Conservation (phyloP, 2,329 filamentous ascomycete species). For the Cadophora sp. region DNA sequence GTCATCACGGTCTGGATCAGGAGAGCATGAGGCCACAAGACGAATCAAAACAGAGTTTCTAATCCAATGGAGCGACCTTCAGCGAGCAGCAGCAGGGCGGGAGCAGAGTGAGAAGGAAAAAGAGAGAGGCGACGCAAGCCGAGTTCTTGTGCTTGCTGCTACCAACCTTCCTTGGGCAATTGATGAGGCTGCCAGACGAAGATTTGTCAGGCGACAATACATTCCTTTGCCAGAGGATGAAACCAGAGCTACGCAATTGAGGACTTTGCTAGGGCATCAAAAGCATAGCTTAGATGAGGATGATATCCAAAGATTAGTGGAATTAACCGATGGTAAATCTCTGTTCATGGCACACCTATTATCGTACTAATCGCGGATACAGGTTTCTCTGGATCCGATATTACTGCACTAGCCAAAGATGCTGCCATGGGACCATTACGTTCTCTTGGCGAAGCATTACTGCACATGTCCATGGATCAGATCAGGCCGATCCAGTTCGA, state of each 20-base stretch:
- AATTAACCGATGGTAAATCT: constrained; percentile 68
- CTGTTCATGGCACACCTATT: neutral
- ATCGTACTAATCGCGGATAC: constrained; percentile 28
- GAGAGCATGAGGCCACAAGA: constrained; percentile 91
- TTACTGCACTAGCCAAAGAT: constrained; percentile 95
- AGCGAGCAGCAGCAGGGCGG: constrained; percentile 87
- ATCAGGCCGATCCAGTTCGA: constrained; percentile 83
- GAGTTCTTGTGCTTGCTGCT: constrained; percentile 91
- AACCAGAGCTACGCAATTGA: constrained; percentile 80
- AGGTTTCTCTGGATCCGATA: constrained; percentile 98
- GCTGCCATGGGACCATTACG: constrained; percentile 96
- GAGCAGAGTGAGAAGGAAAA: constrained; percentile 72
- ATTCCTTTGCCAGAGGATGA: constrained; percentile 89
- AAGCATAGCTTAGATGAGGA: constrained; percentile 68
- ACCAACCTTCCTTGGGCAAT: constrained; percentile 98
- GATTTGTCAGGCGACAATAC: constrained; percentile 94
- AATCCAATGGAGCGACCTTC: constrained; percentile 95
- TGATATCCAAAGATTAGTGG: constrained; percentile 78
- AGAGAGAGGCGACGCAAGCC: constrained; percentile 79
- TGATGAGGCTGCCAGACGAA: constrained; percentile 88
- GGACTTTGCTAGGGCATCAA: constrained; percentile 82
- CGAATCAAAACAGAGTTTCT: constrained; percentile 98
- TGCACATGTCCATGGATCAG: constrained; percentile 93
- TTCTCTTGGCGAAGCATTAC: constrained; percentile 85
- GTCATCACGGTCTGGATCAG: constrained; percentile 80